phyloP scores from a whole-genome alignment of 73 alveolate genomes.

The Stentor coeruleus region DNA sequence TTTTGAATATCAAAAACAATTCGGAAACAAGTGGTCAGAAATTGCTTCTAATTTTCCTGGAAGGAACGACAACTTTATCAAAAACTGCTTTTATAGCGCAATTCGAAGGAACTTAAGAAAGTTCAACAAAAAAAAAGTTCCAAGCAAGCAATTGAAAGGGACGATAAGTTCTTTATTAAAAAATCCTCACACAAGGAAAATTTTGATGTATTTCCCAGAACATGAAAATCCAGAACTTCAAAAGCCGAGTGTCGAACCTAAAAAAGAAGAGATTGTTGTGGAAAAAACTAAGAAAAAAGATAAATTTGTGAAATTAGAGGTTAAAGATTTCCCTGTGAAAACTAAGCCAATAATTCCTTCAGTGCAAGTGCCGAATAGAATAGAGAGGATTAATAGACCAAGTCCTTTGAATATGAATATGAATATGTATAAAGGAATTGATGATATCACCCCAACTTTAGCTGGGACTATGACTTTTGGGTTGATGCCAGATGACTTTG shows the following conservation, averaged over 20 bases:
- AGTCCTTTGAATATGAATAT: no score
- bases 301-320: not conserved
- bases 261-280: no score
- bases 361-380: not conserved
- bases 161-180: not conserved
- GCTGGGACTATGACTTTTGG: not conserved
- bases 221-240: not conserved
- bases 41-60: slow-evolving; percentile 66
- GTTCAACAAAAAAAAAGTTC: slow-evolving; percentile 6
- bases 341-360: not conserved
- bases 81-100: slow-evolving; percentile 69
- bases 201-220: not conserved
- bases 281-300: not conserved
- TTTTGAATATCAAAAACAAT: slow-evolving; percentile 50
- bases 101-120: slow-evolving; percentile 38
- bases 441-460: not conserved
- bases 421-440: no score
- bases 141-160: not conserved
- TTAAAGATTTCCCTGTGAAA: not conserved
- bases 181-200: not conserved
- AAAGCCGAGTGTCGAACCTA: not conserved
- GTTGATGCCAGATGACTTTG: not conserved
- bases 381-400: no score
- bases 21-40: slow-evolving; percentile 75
- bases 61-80: slow-evolving; percentile 61